Conservation (phyloP, 306 rosid species). For the Fragaria nilgerrensis region DNA sequence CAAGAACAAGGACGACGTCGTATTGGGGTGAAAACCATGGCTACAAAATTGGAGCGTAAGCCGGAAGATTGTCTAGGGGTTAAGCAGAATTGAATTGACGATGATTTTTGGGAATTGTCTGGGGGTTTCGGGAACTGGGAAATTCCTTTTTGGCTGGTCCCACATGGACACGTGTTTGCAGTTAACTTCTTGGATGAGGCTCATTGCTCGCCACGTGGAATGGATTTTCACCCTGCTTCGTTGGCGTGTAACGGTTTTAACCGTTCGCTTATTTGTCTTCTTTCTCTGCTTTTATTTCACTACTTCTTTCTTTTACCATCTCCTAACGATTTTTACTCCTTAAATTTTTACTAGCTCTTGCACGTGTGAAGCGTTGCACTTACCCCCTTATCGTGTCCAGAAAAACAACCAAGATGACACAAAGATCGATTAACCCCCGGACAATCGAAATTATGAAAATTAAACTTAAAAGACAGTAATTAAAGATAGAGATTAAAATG, state of each 20-base stretch:
- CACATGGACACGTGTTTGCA: slow-evolving; percentile 29
- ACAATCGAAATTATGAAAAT: too few species aligned
- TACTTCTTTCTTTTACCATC: not conserved
- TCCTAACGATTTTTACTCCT: not conserved
- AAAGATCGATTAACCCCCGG: too few species aligned
- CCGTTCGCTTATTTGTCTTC: not conserved
- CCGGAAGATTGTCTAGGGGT: slow-evolving; percentile 34
- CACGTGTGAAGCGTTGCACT: too few species aligned
- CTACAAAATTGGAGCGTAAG: slow-evolving; percentile 17
- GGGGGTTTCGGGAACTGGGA: slow-evolving; percentile 4
- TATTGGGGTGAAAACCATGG: slow-evolving; percentile 7
- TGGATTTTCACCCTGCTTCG: not conserved
- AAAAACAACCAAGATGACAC: too few species aligned
- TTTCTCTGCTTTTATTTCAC: not conserved
- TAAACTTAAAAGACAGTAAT: too few species aligned
- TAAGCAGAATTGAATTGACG: slow-evolving; percentile 8
- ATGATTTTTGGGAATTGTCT: slow-evolving; percentile 9
- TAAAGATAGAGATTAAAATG: too few species aligned
- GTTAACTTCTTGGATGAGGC: slow-evolving; percentile 13
- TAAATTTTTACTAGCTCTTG: not conserved
- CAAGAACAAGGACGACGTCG: not conserved
- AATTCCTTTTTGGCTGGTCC: slow-evolving; percentile 30
- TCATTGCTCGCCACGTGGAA: slow-evolving; percentile 41
- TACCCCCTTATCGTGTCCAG: too few species aligned
- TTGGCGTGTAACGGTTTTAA: slow-evolving; percentile 38